A percentile compares a stretch with the other conserved stretches of the same genome.
These are phyloP conservation scores for Cyberlindnera sargentensis DNA, from an alignment of 805 yeast species.

Conservation along the genomic window DNA sequence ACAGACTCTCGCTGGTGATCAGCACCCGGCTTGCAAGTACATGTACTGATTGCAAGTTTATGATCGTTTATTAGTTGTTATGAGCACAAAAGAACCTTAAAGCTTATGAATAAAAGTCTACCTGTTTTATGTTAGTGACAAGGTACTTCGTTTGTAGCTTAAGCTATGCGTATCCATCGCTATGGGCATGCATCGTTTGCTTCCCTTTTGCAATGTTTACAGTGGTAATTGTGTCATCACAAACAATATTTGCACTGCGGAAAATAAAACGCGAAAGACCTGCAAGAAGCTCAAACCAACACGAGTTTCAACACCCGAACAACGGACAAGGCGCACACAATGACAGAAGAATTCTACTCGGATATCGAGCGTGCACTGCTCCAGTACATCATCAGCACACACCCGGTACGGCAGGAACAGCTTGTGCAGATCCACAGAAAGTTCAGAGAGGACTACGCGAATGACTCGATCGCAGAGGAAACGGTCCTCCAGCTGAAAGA, in stretches of 20 bases:
- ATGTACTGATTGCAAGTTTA: slow-evolving; percentile 26
- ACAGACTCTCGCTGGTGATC: slow-evolving; percentile 31
- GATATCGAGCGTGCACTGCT: slow-evolving; percentile 11
- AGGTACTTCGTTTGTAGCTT: too few relatives aligned
- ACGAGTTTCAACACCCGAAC: background rate
- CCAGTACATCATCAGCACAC: slow-evolving; percentile 8
- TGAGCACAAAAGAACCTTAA: too few relatives aligned
- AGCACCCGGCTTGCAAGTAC: slow-evolving; percentile 40
- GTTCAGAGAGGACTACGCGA: slow-evolving; percentile 5
- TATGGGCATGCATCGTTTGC: too few relatives aligned
- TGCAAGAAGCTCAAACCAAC: background rate
- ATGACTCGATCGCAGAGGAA: slow-evolving; percentile 1
- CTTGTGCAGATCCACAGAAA: slow-evolving; percentile 4
- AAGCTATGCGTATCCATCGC: too few relatives aligned
- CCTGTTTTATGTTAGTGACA: too few relatives aligned
- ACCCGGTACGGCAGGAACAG: slow-evolving; percentile 4
- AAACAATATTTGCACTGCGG: too few relatives aligned
- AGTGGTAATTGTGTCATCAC: too few relatives aligned
- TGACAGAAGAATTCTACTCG: slow-evolving; percentile 2
- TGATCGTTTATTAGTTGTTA: background rate
- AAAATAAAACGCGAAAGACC: too few relatives aligned
- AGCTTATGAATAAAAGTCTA: too few relatives aligned
- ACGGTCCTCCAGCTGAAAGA: background rate
- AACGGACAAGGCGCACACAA: background rate
- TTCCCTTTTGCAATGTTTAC: too few relatives aligned